Conservation (phyloP, 257 asterid genomes). For the Leptodermis oblonga region DNA sequence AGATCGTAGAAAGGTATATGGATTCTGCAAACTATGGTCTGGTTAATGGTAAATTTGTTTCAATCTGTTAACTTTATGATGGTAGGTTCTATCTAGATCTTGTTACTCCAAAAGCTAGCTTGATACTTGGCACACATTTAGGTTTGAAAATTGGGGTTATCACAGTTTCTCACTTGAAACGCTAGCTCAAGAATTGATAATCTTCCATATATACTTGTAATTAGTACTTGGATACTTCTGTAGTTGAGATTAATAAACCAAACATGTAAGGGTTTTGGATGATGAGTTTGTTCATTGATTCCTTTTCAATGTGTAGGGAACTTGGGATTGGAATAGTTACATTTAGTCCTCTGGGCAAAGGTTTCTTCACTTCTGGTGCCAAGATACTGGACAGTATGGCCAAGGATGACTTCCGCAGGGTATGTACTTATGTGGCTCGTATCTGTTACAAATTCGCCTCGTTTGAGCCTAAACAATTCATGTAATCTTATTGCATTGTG, state of each 20-base stretch:
- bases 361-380: constrained; percentile 33
- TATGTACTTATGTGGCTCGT: background rate
- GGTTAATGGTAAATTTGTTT: background rate
- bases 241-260: background rate
- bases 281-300: background rate
- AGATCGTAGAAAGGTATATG: too few species aligned
- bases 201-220: too few species aligned
- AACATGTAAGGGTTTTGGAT: background rate
- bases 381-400: constrained; percentile 17
- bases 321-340: constrained; percentile 36
- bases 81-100: background rate
- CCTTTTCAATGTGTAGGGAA: background rate
- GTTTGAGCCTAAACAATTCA: background rate
- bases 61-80: background rate
- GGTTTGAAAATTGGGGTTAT: too few species aligned
- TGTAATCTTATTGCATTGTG: background rate
- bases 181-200: too few species aligned
- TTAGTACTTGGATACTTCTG: background rate
- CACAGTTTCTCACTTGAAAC: too few species aligned
- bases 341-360: constrained; percentile 36
- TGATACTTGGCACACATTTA: too few species aligned
- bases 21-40: too few species aligned
- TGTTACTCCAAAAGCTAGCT: background rate
- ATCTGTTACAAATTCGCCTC: background rate
- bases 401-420: constrained; percentile 30